These are phyloP conservation scores for Aspergillus arachidicola DNA, from an alignment of 2,329 filamentous ascomycete species.

Conservation along the genomic window DNA sequence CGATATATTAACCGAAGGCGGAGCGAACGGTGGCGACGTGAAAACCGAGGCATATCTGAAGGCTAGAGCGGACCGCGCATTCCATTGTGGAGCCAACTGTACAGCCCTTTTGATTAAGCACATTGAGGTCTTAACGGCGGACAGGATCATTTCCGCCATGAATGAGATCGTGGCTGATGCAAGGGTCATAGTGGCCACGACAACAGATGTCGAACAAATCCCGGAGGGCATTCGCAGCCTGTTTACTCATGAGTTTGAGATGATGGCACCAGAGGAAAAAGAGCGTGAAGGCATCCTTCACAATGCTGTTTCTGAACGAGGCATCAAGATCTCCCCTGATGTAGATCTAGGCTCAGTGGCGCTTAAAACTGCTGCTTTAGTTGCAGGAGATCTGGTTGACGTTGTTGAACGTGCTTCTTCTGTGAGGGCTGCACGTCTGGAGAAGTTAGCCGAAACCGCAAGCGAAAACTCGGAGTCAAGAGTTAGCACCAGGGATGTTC, in stretches of 20 bases:
- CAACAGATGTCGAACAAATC: conserved; percentile 92
- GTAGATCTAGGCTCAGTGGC: conserved; percentile 85
- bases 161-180: conserved; percentile 79
- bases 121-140: conserved; percentile 86
- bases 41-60: conserved; percentile 92
- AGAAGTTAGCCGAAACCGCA: conserved; percentile 62
- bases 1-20: conserved; percentile 90
- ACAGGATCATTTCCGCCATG: conserved; percentile 83
- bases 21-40: conserved; percentile 82
- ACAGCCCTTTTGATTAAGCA: conserved; percentile 87
- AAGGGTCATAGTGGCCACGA: conserved; percentile 87
- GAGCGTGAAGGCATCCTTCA: conserved; percentile 87
- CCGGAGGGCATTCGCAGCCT: conserved; percentile 85
- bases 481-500: conserved; percentile 77
- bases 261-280: conserved; percentile 87
- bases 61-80: conserved; percentile 81
- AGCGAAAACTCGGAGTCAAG: conserved; percentile 30
- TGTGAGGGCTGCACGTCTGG: conserved; percentile 73
- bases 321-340: conserved; percentile 75
- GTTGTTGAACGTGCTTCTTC: conserved; percentile 88
- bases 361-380: conserved; percentile 91
- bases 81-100: conserved; percentile 81
- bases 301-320: conserved; percentile 74
- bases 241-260: conserved; percentile 94
- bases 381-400: conserved; percentile 91